These are phyloP conservation scores for Chlorella variabilis DNA, from an alignment of 163 green algal species.

Conservation along the genomic window DNA sequence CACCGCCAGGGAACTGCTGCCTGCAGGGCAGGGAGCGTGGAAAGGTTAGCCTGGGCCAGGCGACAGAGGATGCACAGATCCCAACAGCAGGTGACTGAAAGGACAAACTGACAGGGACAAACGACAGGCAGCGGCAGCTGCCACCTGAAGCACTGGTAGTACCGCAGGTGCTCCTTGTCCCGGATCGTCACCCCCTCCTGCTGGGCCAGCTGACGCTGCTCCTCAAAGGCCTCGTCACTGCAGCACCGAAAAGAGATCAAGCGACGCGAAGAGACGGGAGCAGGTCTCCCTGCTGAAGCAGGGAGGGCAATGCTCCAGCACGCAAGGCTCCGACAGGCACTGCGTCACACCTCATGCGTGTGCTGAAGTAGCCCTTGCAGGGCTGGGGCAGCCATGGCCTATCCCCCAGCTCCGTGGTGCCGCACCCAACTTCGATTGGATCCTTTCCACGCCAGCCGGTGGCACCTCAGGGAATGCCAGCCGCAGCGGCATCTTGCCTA, in stretches of 20 bases:
- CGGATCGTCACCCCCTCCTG: conserved; percentile 37
- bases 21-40: background rate
- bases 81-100: too few relatives aligned
- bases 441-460: conserved; percentile 45
- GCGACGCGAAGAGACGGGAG: too few relatives aligned
- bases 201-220: background rate
- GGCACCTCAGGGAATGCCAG: conserved; percentile 38
- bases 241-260: too few relatives aligned
- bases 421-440: conserved; percentile 53
- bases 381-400: conserved; percentile 15
- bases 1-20: conserved; percentile 30
- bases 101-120: too few relatives aligned
- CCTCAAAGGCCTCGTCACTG: conserved; percentile 20
- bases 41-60: background rate
- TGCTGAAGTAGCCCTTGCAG: conserved; percentile 8
- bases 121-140: too few relatives aligned
- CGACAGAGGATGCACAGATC: too few relatives aligned
- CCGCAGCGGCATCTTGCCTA: conserved; percentile 51
- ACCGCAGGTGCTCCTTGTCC: conserved; percentile 52
- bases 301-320: background rate
- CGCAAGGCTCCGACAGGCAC: background rate
- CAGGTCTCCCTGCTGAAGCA: background rate
- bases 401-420: conserved; percentile 37
- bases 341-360: background rate
- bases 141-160: conserved; percentile 48